phyloP scores from a whole-genome alignment of 2,329 filamentous ascomycete genomes.

The Emmonsiellopsis sp. region DNA sequence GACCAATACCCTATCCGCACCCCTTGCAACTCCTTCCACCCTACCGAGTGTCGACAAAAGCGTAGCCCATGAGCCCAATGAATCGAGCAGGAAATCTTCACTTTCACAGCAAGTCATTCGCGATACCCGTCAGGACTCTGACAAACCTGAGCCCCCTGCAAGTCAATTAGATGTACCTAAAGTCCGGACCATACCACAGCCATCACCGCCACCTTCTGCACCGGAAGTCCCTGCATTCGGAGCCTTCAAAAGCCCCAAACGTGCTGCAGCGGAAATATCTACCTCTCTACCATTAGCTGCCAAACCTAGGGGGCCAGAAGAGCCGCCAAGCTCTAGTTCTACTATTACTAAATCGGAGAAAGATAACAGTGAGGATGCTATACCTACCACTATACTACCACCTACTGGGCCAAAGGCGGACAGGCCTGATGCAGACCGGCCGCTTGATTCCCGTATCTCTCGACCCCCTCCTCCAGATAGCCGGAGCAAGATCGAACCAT shows the following conservation, averaged over 20 bases:
- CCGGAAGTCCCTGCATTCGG: conserved; percentile 37
- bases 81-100: background rate
- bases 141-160: conserved; percentile 19
- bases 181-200: conserved; percentile 20
- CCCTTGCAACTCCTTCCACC: background rate
- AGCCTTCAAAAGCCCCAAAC: conserved; percentile 25
- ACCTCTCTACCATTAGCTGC: conserved; percentile 18
- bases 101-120: conserved; percentile 6
- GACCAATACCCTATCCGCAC: conserved; percentile 6
- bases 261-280: conserved; percentile 11
- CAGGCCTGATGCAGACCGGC: conserved; percentile 20
- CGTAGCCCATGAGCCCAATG: conserved; percentile 8
- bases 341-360: conserved; percentile 14
- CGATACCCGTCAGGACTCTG: conserved; percentile 26
- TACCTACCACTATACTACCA: conserved; percentile 23
- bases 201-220: conserved; percentile 29
- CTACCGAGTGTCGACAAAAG: background rate
- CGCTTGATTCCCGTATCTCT: conserved; percentile 18
- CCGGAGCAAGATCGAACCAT: conserved; percentile 18
- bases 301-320: background rate
- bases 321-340: background rate
- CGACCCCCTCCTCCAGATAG: conserved; percentile 18
- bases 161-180: conserved; percentile 21
- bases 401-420: conserved; percentile 38
- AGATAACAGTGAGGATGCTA: conserved; percentile 15